These are phyloP conservation scores for Suhomyces canberraensis DNA, from an alignment of 805 yeast genomes.

Conservation along the genomic window DNA sequence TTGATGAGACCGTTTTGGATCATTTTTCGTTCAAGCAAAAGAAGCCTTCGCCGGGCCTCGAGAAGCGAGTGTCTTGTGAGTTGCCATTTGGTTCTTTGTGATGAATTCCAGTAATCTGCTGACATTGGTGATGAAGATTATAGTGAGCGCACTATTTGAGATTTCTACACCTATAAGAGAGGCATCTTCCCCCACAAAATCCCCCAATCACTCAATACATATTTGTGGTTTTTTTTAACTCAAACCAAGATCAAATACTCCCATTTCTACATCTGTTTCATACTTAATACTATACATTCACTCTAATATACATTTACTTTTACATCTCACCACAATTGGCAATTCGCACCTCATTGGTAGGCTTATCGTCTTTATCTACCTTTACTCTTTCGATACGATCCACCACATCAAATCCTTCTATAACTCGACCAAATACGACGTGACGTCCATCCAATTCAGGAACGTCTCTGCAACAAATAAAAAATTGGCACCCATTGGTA, in stretches of 20 bases:
- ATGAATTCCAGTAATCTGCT: slow-evolving; percentile 84
- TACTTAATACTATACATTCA: too few relatives aligned
- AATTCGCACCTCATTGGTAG: slow-evolving; percentile 1
- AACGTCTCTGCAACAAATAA: slow-evolving; percentile 30
- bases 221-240: too few relatives aligned
- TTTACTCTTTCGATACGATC: slow-evolving; percentile 17
- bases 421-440: slow-evolving; percentile 48
- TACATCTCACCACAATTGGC: slow-evolving; percentile 10
- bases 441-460: slow-evolving; percentile 45
- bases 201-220: too few relatives aligned
- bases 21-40: slow-evolving; percentile 41
- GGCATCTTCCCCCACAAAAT: too few relatives aligned
- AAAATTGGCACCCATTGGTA: slow-evolving; percentile 48
- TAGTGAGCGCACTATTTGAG: background rate
- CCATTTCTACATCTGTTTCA: too few relatives aligned
- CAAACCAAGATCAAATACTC: too few relatives aligned
- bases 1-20: slow-evolving; percentile 40
- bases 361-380: slow-evolving; percentile 4
- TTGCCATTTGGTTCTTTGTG: slow-evolving; percentile 82
- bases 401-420: slow-evolving; percentile 40
- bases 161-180: too few relatives aligned
- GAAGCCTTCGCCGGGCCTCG: slow-evolving; percentile 41
- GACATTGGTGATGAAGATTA: slow-evolving; percentile 46
- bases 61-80: slow-evolving; percentile 60
- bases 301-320: too few relatives aligned